Percentiles rank a stretch among this genome's conserved stretches.
Conservation (phyloP, 1,284 basidiomycete genomes). For the Pholiota adiposa region DNA sequence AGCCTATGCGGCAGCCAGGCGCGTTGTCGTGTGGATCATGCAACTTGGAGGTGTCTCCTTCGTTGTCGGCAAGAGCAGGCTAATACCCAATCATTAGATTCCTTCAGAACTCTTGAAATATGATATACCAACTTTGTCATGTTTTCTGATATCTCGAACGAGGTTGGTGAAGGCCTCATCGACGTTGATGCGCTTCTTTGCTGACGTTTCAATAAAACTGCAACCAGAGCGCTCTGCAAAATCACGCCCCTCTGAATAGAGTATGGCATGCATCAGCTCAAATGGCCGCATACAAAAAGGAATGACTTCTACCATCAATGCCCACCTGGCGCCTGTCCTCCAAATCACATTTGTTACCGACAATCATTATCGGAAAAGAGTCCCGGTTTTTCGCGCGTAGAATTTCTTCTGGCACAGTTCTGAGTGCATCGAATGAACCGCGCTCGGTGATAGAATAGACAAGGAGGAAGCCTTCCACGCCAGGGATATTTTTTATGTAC, state of each 20-base stretch:
- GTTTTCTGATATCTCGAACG: slow-evolving; percentile 95
- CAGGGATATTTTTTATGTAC: too few species aligned
- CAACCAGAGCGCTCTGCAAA: slow-evolving; percentile 96
- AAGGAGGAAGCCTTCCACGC: slow-evolving; percentile 98
- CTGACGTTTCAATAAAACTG: slow-evolving; percentile 98
- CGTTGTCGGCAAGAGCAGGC: slow-evolving; percentile 62
- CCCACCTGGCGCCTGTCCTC: slow-evolving; percentile 98
- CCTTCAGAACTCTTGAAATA: background rate
- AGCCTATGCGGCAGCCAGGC: slow-evolving; percentile 74
- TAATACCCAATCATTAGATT: background rate
- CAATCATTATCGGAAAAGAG: slow-evolving; percentile 96
- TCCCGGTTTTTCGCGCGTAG: slow-evolving; percentile 97
- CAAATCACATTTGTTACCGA: slow-evolving; percentile 98
- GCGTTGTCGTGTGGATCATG: slow-evolving; percentile 52
- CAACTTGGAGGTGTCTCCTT: slow-evolving; percentile 42
- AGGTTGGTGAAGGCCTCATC: slow-evolving; percentile 98
- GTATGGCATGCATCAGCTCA: background rate
- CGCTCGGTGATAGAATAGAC: slow-evolving; percentile 99
- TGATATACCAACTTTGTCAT: slow-evolving; percentile 75
- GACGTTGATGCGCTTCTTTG: slow-evolving; percentile 98
- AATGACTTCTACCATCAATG: slow-evolving; percentile 75
- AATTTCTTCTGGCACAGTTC: slow-evolving; percentile 98
- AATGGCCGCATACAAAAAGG: slow-evolving; percentile 1
- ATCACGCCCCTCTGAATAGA: slow-evolving; percentile 87
- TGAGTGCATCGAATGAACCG: slow-evolving; percentile 97